Evolutionary conservation across 441 rosid species (phyloP).

Genomic region (Gossypium schwendimanii): DNA sequence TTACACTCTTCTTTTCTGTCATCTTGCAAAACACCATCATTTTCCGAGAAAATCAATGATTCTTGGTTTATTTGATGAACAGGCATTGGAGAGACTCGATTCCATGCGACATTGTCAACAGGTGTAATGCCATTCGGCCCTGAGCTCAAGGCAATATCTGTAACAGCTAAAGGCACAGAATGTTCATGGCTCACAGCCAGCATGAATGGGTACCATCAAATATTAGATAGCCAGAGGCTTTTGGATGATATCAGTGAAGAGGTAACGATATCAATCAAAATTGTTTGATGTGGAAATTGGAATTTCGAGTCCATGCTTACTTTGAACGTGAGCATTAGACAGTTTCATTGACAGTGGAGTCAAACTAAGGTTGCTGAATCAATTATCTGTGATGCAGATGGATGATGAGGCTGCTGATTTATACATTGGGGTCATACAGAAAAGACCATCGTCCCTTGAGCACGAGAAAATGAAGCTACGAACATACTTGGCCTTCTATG

Average conservation of each 20-base stretch:
- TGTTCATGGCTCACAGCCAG: constrained; percentile 34
- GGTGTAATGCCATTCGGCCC: constrained; percentile 47
- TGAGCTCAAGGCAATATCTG: constrained; percentile 29
- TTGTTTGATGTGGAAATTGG: neutral
- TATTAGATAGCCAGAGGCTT: constrained; percentile 26
- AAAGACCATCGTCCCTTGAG: constrained; percentile 10
- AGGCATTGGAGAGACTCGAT: constrained; percentile 38
- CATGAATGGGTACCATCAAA: constrained; percentile 18
- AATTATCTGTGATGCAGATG: constrained; percentile 17
- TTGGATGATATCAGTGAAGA: constrained; percentile 22
- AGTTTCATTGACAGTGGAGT: neutral
- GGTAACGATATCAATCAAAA: constrained; percentile 15
- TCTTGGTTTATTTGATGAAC: constrained; percentile 1
- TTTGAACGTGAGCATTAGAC: neutral
- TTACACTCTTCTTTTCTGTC: neutral
- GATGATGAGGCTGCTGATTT: constrained; percentile 19
- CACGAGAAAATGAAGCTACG: constrained; percentile 7
- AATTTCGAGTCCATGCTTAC: neutral
- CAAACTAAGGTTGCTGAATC: neutral
- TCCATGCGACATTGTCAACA: constrained; percentile 34
- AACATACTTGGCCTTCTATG: constrained; percentile 26
- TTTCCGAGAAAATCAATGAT: neutral
- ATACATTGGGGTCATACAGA: constrained; percentile 37
- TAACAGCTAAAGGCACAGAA: constrained; percentile 15
- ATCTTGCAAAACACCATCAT: neutral